A percentile compares a stretch with the other conserved stretches of the same genome.
phyloP scores from a whole-genome alignment of 164 flowering plant genomes.

The Cinnamomum chago region DNA sequence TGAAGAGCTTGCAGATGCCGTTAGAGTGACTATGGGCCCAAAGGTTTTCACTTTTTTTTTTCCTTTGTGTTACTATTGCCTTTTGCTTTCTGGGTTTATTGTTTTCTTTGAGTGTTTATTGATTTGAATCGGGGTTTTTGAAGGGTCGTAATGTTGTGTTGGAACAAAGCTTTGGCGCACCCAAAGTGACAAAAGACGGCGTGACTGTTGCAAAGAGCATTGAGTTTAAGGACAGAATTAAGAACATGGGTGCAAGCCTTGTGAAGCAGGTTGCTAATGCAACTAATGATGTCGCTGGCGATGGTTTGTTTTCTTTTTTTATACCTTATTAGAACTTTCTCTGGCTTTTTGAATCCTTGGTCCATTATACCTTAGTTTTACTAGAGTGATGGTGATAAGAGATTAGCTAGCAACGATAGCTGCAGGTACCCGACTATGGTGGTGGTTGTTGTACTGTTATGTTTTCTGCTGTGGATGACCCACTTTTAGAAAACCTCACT shows the following conservation, averaged over 20 bases:
- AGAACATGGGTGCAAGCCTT: slow-evolving; percentile 94
- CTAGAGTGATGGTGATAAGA: background rate
- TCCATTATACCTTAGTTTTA: background rate
- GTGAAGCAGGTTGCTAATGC: slow-evolving; percentile 99
- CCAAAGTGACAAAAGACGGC: slow-evolving; percentile 96
- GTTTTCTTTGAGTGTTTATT: background rate
- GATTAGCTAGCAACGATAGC: background rate
- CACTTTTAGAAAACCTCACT: background rate
- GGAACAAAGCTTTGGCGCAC: slow-evolving; percentile 92
- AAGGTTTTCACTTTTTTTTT: slow-evolving; percentile 39
- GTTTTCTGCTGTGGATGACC: background rate
- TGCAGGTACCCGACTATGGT: background rate
- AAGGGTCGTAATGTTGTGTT: slow-evolving; percentile 92
- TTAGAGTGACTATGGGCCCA: slow-evolving; percentile 97
- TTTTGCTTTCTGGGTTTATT: background rate
- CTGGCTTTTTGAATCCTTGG: background rate
- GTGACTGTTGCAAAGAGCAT: slow-evolving; percentile 97
- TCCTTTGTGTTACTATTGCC: background rate
- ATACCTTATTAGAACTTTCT: background rate
- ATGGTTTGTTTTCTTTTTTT: slow-evolving; percentile 47
- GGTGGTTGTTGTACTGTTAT: background rate
- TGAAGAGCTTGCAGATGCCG: slow-evolving; percentile 95
- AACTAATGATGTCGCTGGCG: slow-evolving; percentile 93
- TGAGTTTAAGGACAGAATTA: slow-evolving; percentile 83
- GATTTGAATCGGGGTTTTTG: background rate